Evolutionary conservation across 257 asterid species (phyloP), one percentile per base, ranked within the genome.

Genomic region (Plantago elongata): DNA sequence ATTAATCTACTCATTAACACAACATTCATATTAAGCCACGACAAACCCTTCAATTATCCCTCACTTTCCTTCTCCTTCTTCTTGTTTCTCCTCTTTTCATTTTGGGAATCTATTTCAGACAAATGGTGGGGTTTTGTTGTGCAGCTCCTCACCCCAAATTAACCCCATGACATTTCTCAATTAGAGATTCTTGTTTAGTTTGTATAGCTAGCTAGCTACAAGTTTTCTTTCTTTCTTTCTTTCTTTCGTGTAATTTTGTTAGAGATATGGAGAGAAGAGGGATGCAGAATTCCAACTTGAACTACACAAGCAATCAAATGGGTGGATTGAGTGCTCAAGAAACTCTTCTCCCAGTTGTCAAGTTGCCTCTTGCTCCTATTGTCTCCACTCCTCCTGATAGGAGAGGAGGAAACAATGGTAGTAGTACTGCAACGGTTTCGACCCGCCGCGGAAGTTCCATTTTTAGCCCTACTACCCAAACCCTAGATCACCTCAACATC

Each of bases 391-490:
- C 72, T 13, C 58, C 70, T 11, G 15, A 22, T 0, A 22, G 59
- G 27, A 22, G 27, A 67, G 74, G 51, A 69, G 69, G 27, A 68
- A 37, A 4, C n/a, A 37, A 37, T n/a, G 44, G 18, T 27, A 4
- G 9, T 13, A 7, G 16, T 3, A 5, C 48, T 56, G 74, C 72
- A 27, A 56, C 52, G 44, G 42, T 44, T 34, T 45, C 79, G 0
- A 47, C 67, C 42, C 83, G 79, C 75, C 79, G 78, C 17, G 83
- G 83, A 8, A 69, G 68, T 62, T 56, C 83, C 6, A 75, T 79
- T 64, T 77, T 80, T 56, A 78, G 83, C 78, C 84, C 87, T 51
- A 74, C 87, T 51, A 74, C 59, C 60, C 90, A 80, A 80, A 86
- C 90, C 57, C 46, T 61, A 22, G 6, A 59, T 38, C 43, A 34